Percentiles rank a stretch among this genome's conserved stretches.
Conservation (phyloP, 1,284 basidiomycete genomes). For the Boletus albobrunnescens region DNA sequence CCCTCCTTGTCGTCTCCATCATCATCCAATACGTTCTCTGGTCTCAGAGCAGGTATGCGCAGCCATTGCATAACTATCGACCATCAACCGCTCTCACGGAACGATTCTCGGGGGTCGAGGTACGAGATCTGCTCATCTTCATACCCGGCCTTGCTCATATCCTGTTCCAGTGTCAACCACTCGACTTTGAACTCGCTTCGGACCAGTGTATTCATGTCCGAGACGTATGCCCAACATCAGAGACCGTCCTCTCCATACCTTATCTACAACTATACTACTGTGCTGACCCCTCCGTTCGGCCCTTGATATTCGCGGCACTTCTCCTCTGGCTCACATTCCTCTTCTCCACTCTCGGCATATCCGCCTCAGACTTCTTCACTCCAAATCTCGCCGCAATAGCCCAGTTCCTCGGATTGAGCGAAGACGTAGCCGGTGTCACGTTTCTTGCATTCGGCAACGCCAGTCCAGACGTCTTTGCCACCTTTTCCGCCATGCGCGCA, state of each 20-base stretch:
- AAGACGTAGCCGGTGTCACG: conserved; percentile 89
- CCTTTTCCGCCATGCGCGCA: conserved; percentile 87
- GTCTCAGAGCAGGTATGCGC: conserved; percentile 61
- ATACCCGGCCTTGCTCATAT: background rate
- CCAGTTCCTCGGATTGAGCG: conserved; percentile 75
- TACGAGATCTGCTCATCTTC: background rate
- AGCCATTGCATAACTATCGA: background rate
- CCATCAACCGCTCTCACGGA: background rate
- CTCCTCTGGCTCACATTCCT: conserved; percentile 78
- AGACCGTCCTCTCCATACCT: conserved; percentile 65
- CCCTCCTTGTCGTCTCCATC: conserved; percentile 49
- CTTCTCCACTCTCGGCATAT: conserved; percentile 87
- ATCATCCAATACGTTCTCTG: conserved; percentile 56
- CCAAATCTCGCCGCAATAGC: conserved; percentile 89
- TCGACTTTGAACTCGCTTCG: conserved; percentile 43
- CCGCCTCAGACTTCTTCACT: conserved; percentile 92
- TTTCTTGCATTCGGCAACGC: conserved; percentile 94
- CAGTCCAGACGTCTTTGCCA: conserved; percentile 90
- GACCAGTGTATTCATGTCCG: conserved; percentile 64
- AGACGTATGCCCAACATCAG: conserved; percentile 48
- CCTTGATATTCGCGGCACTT: conserved; percentile 58
- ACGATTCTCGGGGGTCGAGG: conserved; percentile 13
- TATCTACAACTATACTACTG: conserved; percentile 73
- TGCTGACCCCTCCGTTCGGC: conserved; percentile 47
- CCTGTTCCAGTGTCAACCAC: conserved; percentile 53